Evolutionary conservation across 495 filamentous ascomycete species (phyloP).

Genomic region (Daldinia childiae): DNA sequence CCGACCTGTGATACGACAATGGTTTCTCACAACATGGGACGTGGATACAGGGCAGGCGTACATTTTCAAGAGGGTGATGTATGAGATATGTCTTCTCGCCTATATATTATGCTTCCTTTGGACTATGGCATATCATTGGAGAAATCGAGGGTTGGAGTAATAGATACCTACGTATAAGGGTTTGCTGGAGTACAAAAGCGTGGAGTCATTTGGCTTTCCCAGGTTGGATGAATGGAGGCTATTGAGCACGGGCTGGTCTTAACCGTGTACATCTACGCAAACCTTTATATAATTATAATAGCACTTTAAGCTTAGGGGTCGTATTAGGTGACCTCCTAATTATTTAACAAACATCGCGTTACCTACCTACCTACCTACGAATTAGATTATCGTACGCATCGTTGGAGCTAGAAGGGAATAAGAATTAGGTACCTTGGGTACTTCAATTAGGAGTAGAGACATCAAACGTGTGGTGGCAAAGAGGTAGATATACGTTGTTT

Average conservation of each 20-base stretch:
- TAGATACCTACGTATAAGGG: conserved; percentile 7
- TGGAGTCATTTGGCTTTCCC: conserved; percentile 14
- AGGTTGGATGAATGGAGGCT: conserved; percentile 8
- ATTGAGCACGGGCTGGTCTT: not conserved
- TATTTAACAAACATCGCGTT: not conserved
- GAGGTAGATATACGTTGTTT: no score
- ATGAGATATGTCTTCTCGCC: not conserved
- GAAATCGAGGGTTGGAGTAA: conserved; percentile 14
- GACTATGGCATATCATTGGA: conserved; percentile 18
- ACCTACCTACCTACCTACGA: no score
- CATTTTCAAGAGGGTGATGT: conserved; percentile 3
- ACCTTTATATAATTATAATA: conserved; percentile 28
- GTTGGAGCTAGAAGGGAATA: not conserved
- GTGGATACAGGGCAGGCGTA: conserved; percentile 2
- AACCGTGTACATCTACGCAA: conserved; percentile 28
- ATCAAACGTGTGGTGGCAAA: not conserved
- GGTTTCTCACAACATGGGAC: not conserved
- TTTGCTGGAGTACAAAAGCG: conserved; percentile 37
- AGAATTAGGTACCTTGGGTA: not conserved
- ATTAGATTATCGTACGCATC: not conserved
- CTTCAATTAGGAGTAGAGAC: not conserved
- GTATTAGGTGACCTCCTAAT: not conserved
- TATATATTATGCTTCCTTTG: conserved; percentile 14
- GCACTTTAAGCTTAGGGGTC: conserved; percentile 3
- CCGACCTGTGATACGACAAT: not conserved